phyloP scores from a whole-genome alignment of 108 stramenopile species.

The Chaetoceros muelleri region DNA sequence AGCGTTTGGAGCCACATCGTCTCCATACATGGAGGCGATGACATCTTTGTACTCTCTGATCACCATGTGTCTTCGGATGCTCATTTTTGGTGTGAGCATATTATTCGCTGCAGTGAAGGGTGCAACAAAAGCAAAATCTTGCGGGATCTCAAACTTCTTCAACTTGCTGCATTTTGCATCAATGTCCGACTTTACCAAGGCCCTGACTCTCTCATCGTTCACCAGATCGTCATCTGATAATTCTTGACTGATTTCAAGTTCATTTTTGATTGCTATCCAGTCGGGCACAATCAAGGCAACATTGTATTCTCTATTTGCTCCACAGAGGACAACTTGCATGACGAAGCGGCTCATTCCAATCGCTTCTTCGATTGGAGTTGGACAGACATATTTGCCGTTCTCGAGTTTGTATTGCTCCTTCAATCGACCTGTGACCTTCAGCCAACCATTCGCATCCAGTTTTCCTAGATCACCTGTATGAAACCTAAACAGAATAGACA shows the following conservation, averaged over 20 bases:
- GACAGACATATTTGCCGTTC: constrained; percentile 94
- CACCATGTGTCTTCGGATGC: constrained; percentile 82
- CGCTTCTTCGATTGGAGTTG: constrained; percentile 86
- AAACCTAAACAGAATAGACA: constrained; percentile 35
- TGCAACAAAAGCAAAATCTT: constrained; percentile 71
- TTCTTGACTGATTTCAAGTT: constrained; percentile 28
- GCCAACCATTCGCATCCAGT: constrained; percentile 54
- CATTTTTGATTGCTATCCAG: constrained; percentile 56
- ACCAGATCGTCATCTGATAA: constrained; percentile 58
- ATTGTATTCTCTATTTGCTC: constrained; percentile 85
- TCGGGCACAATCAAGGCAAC: constrained; percentile 86
- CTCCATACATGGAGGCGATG: constrained; percentile 57
- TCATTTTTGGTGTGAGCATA: constrained; percentile 94
- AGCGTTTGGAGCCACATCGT: too few relatives aligned
- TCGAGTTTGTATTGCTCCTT: constrained; percentile 97
- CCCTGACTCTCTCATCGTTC: constrained; percentile 50
- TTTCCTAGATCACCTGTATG: constrained; percentile 83
- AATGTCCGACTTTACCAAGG: constrained; percentile 65
- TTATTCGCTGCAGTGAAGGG: constrained; percentile 85
- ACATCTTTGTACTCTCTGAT: constrained; percentile 67
- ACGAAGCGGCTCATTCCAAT: constrained; percentile 83
- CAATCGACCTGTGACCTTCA: constrained; percentile 69
- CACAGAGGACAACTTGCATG: constrained; percentile 81
- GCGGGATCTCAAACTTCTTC: constrained; percentile 86
- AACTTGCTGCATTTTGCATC: constrained; percentile 32